phyloP scores from a whole-genome alignment of 768 basidiomycete species.

The Suillus subluteus region DNA sequence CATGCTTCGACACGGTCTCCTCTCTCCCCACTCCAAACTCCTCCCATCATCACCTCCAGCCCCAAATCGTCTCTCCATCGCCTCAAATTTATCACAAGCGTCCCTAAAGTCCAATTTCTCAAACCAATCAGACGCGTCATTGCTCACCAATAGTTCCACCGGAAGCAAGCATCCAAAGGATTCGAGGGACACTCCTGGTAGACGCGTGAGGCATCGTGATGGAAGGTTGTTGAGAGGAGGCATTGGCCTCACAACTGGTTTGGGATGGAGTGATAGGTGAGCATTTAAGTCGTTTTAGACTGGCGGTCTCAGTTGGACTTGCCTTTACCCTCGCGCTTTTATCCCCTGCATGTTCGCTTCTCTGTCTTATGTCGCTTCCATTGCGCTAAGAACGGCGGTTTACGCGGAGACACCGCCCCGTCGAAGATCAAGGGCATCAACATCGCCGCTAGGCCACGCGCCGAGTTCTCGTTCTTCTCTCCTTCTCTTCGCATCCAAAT shows the following conservation, averaged over 20 bases:
- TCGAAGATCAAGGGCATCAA: not conserved
- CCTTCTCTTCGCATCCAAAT: not conserved
- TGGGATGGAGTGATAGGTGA: slow-evolving; percentile 78
- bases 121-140: slow-evolving; percentile 17
- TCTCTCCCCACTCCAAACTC: slow-evolving; percentile 68
- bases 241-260: slow-evolving; percentile 69
- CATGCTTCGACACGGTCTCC: slow-evolving; percentile 67
- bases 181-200: slow-evolving; percentile 56
- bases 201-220: slow-evolving; percentile 65
- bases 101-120: slow-evolving; percentile 29
- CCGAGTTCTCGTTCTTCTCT: not conserved
- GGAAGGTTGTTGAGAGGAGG: slow-evolving; percentile 60
- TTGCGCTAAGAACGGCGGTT: slow-evolving; percentile 1
- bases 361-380: slow-evolving; percentile 12
- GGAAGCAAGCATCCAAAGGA: slow-evolving; percentile 47
- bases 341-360: slow-evolving; percentile 8
- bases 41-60: slow-evolving; percentile 38
- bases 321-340: not conserved
- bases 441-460: not conserved
- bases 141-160: slow-evolving; percentile 24
- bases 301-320: not conserved
- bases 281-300: slow-evolving; percentile 16
- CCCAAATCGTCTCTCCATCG: slow-evolving; percentile 28
- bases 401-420: not conserved
- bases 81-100: slow-evolving; percentile 25